A percentile compares a stretch with the other conserved stretches of the same genome.
Conservation (phyloP, 2,329 filamentous ascomycete species). For the Celoporthe dispersa region DNA sequence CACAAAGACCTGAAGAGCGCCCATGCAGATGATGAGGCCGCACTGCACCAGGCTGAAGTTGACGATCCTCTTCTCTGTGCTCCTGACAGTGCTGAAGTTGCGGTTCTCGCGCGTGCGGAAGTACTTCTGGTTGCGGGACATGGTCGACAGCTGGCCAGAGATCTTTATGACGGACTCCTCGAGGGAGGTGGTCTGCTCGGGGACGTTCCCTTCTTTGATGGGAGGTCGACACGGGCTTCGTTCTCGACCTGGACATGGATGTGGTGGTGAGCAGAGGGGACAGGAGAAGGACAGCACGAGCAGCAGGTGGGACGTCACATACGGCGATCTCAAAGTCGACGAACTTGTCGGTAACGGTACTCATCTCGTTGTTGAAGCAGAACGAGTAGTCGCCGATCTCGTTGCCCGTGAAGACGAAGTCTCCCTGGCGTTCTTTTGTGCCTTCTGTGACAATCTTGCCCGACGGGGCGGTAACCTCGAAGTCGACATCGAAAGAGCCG, state of each 20-base stretch:
- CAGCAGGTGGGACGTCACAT: conserved; percentile 42
- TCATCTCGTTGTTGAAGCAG: conserved; percentile 99
- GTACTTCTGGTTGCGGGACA: conserved; percentile 97
- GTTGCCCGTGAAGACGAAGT: conserved; percentile 96
- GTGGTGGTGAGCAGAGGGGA: conserved; percentile 30
- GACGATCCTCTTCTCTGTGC: conserved; percentile 93
- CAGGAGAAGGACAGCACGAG: neutral
- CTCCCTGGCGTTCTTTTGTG: conserved; percentile 89
- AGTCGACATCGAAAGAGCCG: conserved; percentile 97
- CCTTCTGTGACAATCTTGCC: conserved; percentile 83
- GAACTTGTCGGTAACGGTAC: conserved; percentile 94
- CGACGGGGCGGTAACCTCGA: conserved; percentile 80
- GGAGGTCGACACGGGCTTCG: conserved; percentile 79
- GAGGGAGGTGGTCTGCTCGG: conserved; percentile 85
- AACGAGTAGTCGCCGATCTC: conserved; percentile 89
- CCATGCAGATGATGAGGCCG: conserved; percentile 91
- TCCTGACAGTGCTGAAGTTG: conserved; percentile 97
- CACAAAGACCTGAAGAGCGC: conserved; percentile 93
- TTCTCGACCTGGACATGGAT: conserved; percentile 75
- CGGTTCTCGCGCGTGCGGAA: conserved; percentile 98
- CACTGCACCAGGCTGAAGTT: conserved; percentile 97
- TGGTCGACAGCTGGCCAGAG: conserved; percentile 88
- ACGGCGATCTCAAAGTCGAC: conserved; percentile 98
- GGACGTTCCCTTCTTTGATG: conserved; percentile 86
- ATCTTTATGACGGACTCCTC: conserved; percentile 97